These are phyloP conservation scores for Eimeria maxima DNA, from an alignment of 169 alveolate genomes.

Conservation along the genomic window DNA sequence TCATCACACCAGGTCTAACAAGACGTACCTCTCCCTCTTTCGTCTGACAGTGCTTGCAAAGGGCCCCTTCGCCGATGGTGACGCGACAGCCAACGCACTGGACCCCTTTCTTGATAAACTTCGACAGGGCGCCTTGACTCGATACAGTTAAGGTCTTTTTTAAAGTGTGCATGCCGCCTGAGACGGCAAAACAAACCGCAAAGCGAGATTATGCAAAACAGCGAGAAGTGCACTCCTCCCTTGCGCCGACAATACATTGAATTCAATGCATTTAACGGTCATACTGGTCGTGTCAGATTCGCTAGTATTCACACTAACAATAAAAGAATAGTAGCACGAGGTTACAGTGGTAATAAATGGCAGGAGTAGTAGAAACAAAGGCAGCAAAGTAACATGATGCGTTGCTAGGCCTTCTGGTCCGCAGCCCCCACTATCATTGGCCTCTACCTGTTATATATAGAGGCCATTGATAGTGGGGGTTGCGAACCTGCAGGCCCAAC, in stretches of 20 bases:
- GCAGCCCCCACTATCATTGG: too few species aligned
- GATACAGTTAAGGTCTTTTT: slow-evolving; percentile 68
- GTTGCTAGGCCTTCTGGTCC: too few species aligned
- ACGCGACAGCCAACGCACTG: slow-evolving; percentile 97
- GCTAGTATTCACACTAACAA: neutral
- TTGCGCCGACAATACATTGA: neutral
- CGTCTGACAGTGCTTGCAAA: slow-evolving; percentile 86
- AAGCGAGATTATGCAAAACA: too few species aligned
- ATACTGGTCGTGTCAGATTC: neutral
- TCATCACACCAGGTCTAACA: neutral
- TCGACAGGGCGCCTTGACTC: slow-evolving; percentile 83
- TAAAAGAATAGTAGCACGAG: neutral
- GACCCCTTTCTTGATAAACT: slow-evolving; percentile 94
- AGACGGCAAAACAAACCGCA: neutral
- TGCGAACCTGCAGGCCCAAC: neutral
- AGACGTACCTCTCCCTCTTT: slow-evolving; percentile 76
- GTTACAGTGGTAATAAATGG: neutral
- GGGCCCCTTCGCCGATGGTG: slow-evolving; percentile 90
- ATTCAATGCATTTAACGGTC: neutral
- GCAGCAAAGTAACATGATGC: too few species aligned
- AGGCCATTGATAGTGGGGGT: neutral
- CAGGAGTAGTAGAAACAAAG: neutral
- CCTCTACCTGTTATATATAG: neutral
- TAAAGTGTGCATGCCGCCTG: slow-evolving; percentile 79
- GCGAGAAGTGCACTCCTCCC: neutral